Conservation (phyloP, 306 rosid genomes). For the Cyamopsis tetragonoloba region DNA sequence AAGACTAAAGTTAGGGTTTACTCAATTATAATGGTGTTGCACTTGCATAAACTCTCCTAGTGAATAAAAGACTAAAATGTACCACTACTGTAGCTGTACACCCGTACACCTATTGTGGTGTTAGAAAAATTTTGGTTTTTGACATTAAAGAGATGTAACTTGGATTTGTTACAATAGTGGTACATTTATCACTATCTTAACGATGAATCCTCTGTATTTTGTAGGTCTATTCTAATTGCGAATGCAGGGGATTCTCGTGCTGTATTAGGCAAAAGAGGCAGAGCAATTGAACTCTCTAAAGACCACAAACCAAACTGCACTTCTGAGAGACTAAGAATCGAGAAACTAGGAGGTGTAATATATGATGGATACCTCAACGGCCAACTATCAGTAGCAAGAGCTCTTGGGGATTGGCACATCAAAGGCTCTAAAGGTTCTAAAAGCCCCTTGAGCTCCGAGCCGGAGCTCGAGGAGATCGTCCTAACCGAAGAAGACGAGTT, state of each 20-base stretch:
- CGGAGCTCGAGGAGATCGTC: conserved; percentile 49
- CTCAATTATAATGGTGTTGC: too few species aligned
- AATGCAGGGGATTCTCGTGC: conserved; percentile 74
- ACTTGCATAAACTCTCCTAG: too few species aligned
- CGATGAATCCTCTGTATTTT: conserved; percentile 16
- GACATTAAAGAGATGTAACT: too few species aligned
- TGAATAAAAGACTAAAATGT: too few species aligned
- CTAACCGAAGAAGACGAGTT: conserved; percentile 63
- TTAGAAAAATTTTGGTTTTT: too few species aligned
- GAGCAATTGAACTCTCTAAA: conserved; percentile 66
- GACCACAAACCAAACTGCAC: conserved; percentile 74
- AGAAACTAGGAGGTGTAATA: conserved; percentile 65
- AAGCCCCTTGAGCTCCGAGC: conserved; percentile 63
- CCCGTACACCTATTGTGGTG: too few species aligned
- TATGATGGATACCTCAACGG: conserved; percentile 73
- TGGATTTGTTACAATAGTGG: too few species aligned
- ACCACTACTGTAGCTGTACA: too few species aligned
- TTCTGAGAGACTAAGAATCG: conserved; percentile 65
- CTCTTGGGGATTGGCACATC: conserved; percentile 76
- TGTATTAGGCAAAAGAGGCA: conserved; percentile 58
- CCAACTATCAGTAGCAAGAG: conserved; percentile 66
- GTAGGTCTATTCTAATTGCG: conserved; percentile 53
- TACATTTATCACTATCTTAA: too few species aligned
- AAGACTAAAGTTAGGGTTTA: too few species aligned
- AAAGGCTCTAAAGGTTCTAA: conserved; percentile 58